phyloP scores from a whole-genome alignment of 371 early-diverging fungal species.

The Mucor lusitanicus region DNA sequence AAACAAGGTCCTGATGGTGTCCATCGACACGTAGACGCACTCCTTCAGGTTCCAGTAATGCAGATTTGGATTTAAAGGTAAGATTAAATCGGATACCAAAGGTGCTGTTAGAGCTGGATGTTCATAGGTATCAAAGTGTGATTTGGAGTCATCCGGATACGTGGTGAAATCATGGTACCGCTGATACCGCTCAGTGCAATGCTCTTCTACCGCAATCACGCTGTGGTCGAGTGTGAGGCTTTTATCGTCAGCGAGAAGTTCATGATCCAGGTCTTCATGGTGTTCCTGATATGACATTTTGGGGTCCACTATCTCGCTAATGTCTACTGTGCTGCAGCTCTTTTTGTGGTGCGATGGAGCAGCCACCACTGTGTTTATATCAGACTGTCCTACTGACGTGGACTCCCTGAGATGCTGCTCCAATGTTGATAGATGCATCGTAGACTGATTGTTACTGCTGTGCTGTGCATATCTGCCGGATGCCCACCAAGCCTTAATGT shows the following conservation, averaged over 20 bases:
- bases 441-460: slow-evolving; percentile 12
- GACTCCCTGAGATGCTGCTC: neutral
- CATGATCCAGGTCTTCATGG: neutral
- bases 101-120: slow-evolving; percentile 33
- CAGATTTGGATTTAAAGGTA: slow-evolving; percentile 15
- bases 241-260: neutral
- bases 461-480: slow-evolving; percentile 37
- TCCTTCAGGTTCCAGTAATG: slow-evolving; percentile 26
- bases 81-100: slow-evolving; percentile 16
- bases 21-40: slow-evolving; percentile 21
- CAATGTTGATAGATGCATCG: slow-evolving; percentile 3
- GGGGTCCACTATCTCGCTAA: neutral
- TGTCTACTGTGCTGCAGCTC: neutral
- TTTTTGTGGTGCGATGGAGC: neutral
- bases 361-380: neutral
- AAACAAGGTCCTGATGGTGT: neutral
- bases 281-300: neutral
- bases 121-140: slow-evolving; percentile 24
- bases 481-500: slow-evolving; percentile 34
- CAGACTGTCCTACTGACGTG: neutral
- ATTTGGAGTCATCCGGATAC: slow-evolving; percentile 28
- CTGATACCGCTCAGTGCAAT: neutral
- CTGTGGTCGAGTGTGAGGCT: neutral
- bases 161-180: slow-evolving; percentile 14
- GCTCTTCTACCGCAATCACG: neutral